Evolutionary conservation across 2,329 filamentous ascomycete species (phyloP), one percentile per base, ranked within the genome.

Genomic region (Aureobasidium namibiae): DNA sequence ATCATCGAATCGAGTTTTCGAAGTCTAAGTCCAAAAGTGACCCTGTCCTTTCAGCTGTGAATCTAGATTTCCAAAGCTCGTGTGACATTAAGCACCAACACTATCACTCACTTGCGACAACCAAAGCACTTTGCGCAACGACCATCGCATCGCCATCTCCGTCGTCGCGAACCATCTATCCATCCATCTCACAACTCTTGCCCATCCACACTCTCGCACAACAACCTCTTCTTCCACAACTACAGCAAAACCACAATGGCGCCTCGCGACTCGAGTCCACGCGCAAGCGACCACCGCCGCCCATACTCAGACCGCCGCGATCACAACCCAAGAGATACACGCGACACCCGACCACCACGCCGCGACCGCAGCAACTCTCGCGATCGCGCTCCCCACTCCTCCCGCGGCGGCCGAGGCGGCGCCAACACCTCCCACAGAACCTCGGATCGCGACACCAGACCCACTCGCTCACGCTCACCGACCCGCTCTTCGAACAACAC

Each of bases 221-320:
- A 31, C 23, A 31, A n/a, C 31, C 14, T 31, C 36, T 18, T 21
- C 9, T n/a, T n/a, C n/a, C 10, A 29, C 24, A 26, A 16, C n/a
- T n/a, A n/a, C n/a, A 26, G 11, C 18, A 41, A 38, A 42, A 34
- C 1, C 36, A 52, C 33, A n/a, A 56, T 56, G 52, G 52, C 52
- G 52, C 52, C 52, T 34, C 52, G 52, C 52, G 52, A 56, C 41
- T 42, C 26, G 31, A 46, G 41, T 29, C 54, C 54, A n/a, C 54
- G 54, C 41, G 42, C 21, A 26, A 36, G 29, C 31, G 42, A 48
- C 23, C 21, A 57, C 23, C 42, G 41, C 42, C 41, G 42, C 14
- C 41, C 31, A n/a, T 46, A 57, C 33, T 46, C 41, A 33, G 42
- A 57, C 38, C 41, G 42, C 42, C 41, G 42, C 54, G 42, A 57